Base-by-base conservation (phyloP, 2,329 filamentous ascomycete species). In the Cercospora citrullina region DNA sequence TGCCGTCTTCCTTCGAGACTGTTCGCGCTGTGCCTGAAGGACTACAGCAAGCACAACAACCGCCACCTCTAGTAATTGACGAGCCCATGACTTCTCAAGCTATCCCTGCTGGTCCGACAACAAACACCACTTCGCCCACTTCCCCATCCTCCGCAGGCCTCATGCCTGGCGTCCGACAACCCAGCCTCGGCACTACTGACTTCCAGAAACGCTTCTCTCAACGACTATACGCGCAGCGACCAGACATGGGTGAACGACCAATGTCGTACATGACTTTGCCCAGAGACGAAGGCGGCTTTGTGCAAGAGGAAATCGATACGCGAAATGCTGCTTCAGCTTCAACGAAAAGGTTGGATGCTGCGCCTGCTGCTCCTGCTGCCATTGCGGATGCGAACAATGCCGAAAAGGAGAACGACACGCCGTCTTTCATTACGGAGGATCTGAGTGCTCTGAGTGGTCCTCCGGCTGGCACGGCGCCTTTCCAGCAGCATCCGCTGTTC, bases 201-300 rank as follows among this genome's bases (percentile, higher is more conserved):
- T 66, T 62, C 26, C 65, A 66, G 8, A 62, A 71, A 53, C 64
- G 65, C 4, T 75, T 73, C 60, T 72, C 71, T 51, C 68, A 67
- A 26, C 70, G 72, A 12, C 48, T 67, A 8, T 72, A 74, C 62
- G 53, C 61, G 28, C 64, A 68, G 18, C 65, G 68, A 31, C 58
- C 66, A 3, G 63, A 26, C 5, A 64, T 58, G 31, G 18, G 63
- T 2, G 72, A 74, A 23, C 75, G 77, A 9, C 71, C 74, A 3
- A 68, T 77, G 66, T 76, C 76, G 4, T 78, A 75, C 58, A 66
- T 73, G 66, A 71, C 71, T n/a, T 66, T 74, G 26, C 66, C 69
- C 36, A 62, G 71, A 30, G 73, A 76, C 60, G 48, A 61, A 28
- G 75, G 71, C 6, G 57, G 68, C 8, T 71, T 57, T 26, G 48